Evolutionary conservation across 768 basidiomycete genomes (phyloP).

Genomic region (Rhodotorula paludigena): DNA sequence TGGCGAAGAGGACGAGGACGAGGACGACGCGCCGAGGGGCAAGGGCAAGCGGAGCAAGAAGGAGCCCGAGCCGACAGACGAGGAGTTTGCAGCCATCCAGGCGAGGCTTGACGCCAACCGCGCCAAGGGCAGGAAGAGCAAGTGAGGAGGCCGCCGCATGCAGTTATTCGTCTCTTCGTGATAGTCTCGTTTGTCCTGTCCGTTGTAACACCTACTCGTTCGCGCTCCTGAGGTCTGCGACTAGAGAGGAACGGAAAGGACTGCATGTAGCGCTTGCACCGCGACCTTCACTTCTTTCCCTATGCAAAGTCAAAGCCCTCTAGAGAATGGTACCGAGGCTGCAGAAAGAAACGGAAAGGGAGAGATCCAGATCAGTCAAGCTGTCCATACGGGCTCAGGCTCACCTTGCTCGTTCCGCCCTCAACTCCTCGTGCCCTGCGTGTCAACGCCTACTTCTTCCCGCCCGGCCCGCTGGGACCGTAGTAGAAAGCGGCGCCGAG

Average conservation of each 20-base stretch:
- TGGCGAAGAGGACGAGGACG: constrained; percentile 44
- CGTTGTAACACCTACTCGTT: background rate
- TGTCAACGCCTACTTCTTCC: constrained; percentile 12
- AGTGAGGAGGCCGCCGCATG: background rate
- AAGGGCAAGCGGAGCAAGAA: constrained; percentile 40
- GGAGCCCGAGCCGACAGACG: constrained; percentile 41
- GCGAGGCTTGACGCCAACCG: constrained; percentile 30
- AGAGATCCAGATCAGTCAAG: constrained; percentile 30
- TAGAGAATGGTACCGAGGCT: constrained; percentile 36
- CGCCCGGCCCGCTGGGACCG: constrained; percentile 38
- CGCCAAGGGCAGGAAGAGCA: background rate
- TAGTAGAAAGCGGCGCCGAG: constrained; percentile 38
- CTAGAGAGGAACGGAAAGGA: background rate
- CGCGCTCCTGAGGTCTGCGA: background rate
- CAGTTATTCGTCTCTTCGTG: background rate
- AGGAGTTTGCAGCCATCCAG: constrained; percentile 45
- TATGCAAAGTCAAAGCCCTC: background rate
- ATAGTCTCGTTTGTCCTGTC: background rate
- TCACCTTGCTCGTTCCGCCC: background rate
- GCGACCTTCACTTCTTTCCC: background rate
- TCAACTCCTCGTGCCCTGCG: background rate
- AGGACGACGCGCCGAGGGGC: constrained; percentile 36
- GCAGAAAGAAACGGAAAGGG: background rate
- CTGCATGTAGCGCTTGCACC: background rate
- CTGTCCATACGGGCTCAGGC: constrained; percentile 17